A percentile compares a stretch with the other conserved stretches of the same genome.
Conservation (phyloP, 2,329 filamentous ascomycete species). For the Aaosphaeria arxii region DNA sequence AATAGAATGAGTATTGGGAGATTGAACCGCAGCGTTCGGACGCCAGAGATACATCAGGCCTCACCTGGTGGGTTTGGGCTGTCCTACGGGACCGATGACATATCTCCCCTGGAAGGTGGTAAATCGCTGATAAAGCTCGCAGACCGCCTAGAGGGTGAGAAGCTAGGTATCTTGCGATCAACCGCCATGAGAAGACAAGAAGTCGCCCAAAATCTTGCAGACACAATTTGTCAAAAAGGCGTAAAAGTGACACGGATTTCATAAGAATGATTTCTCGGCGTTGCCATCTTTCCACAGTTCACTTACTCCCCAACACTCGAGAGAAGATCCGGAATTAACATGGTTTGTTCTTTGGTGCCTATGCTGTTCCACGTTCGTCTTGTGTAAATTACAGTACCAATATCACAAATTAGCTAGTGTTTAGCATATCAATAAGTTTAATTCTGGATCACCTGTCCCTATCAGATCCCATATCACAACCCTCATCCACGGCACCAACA, state of each 20-base stretch:
- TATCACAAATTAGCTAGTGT: no score
- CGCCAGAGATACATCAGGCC: conserved; percentile 24
- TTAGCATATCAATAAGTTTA: no score
- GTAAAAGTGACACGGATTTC: conserved; percentile 23
- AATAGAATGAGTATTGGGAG: conserved; percentile 29
- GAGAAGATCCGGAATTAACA: no score
- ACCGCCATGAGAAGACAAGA: conserved; percentile 34
- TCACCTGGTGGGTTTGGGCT: conserved; percentile 30
- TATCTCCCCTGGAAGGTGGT: conserved; percentile 13
- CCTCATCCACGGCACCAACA: no score
- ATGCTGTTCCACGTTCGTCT: no score
- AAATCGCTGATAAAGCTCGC: conserved; percentile 33
- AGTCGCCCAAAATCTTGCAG: conserved; percentile 38
- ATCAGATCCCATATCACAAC: no score
- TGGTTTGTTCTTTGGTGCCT: no score
- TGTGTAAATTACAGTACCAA: no score
- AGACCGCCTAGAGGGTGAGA: conserved; percentile 40
- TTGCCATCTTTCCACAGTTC: no score
- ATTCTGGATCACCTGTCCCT: no score
- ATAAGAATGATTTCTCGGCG: not conserved
- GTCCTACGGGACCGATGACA: conserved; percentile 32
- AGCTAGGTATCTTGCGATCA: conserved; percentile 37
- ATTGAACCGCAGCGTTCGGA: conserved; percentile 25
- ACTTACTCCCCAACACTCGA: no score
- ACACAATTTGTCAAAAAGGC: conserved; percentile 32